Conservation (phyloP, 2,329 filamentous ascomycete species). For the Penicillium sp. region DNA sequence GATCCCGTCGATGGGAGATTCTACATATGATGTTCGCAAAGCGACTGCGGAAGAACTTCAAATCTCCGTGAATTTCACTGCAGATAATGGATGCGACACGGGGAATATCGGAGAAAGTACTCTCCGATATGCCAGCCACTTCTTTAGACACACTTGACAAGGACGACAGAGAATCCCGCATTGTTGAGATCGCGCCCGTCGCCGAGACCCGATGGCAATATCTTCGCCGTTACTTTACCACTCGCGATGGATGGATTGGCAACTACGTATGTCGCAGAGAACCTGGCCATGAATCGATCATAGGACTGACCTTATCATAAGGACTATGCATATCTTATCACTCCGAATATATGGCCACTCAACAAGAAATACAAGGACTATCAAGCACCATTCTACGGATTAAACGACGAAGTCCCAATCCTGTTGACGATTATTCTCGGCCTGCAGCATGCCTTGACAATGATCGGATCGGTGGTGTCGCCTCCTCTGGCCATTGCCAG, state of each 20-base stretch:
- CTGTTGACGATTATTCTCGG: conserved; percentile 73
- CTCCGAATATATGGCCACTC: conserved; percentile 56
- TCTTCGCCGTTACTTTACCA: conserved; percentile 28
- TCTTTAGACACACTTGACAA: conserved; percentile 12
- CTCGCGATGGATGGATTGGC: conserved; percentile 51
- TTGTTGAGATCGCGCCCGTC: conserved; percentile 13
- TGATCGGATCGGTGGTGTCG: conserved; percentile 75
- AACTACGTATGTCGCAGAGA: conserved; percentile 40
- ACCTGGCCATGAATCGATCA: not conserved
- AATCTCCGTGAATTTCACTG: not conserved
- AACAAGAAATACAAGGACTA: conserved; percentile 48
- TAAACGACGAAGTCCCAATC: conserved; percentile 76
- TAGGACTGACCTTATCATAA: conserved; percentile 10
- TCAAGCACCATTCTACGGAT: conserved; percentile 79
- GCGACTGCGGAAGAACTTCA: not conserved
- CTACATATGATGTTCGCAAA: not conserved
- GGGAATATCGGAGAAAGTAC: conserved; percentile 11
- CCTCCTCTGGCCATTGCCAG: conserved; percentile 73
- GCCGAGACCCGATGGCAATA: conserved; percentile 25
- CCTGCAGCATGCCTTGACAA: conserved; percentile 76
- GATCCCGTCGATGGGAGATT: not conserved
- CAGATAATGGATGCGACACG: conserved; percentile 10
- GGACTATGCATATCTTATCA: conserved; percentile 59
- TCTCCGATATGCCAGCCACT: not conserved
- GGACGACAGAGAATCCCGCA: conserved; percentile 6